Percentiles rank a stretch among this genome's conserved stretches.
These are phyloP conservation scores for Hippophae rhamnoides DNA, from an alignment of 306 rosid species.

Conservation along the genomic window DNA sequence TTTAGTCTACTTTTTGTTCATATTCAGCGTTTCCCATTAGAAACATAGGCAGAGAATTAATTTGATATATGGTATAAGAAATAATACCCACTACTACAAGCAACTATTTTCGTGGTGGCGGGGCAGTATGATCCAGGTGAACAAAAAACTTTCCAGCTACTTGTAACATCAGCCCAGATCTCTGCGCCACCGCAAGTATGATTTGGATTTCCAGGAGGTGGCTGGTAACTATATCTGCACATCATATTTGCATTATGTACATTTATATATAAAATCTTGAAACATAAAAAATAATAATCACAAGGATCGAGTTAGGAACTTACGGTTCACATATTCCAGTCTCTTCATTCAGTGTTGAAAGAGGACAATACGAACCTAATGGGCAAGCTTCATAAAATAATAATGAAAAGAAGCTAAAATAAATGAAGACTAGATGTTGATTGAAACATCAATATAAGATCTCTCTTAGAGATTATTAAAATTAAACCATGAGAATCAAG, in stretches of 20 bases:
- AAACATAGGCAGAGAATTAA: constrained; percentile 8
- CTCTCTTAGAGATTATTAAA: background rate
- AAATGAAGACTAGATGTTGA: constrained; percentile 1
- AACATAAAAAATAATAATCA: constrained; percentile 2
- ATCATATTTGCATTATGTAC: constrained; percentile 14
- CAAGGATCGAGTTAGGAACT: constrained; percentile 26
- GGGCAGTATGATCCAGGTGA: constrained; percentile 81
- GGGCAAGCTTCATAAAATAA: constrained; percentile 77
- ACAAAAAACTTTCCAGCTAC: constrained; percentile 65
- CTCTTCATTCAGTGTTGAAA: constrained; percentile 38
- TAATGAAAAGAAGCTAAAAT: too few species aligned
- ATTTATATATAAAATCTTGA: constrained; percentile 6
- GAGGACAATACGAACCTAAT: constrained; percentile 70
- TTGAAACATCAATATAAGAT: background rate
- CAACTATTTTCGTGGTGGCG: constrained; percentile 31
- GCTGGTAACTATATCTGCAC: constrained; percentile 68
- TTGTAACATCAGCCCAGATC: constrained; percentile 47
- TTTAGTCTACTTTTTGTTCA: too few species aligned
- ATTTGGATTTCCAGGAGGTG: constrained; percentile 50
- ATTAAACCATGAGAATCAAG: background rate
- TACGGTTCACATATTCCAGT: constrained; percentile 79
- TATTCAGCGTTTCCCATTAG: background rate
- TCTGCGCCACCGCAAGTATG: constrained; percentile 83
- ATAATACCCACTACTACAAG: constrained; percentile 71
- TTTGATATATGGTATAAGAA: constrained; percentile 29